These are phyloP conservation scores for Furcasterigmium furcatum DNA, from an alignment of 2,329 filamentous ascomycete genomes.

Conservation along the genomic window DNA sequence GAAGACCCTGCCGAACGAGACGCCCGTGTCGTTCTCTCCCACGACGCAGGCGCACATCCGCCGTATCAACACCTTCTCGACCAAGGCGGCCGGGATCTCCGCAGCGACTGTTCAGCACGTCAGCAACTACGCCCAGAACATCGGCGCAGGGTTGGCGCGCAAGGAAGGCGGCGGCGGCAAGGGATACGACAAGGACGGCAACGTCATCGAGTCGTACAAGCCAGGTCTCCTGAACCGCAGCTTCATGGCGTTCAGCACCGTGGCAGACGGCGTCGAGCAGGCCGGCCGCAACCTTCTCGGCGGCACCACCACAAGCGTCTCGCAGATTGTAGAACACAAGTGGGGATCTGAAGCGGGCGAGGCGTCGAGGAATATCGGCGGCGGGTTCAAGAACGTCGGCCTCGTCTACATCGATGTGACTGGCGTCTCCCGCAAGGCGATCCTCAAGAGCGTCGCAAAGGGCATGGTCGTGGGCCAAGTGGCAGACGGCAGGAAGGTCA, in stretches of 20 bases:
- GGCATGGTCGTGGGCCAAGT: conserved; percentile 90
- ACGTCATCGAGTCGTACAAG: conserved; percentile 66
- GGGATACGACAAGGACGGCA: conserved; percentile 69
- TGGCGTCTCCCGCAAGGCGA: conserved; percentile 82
- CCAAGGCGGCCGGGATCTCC: conserved; percentile 73
- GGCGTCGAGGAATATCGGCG: conserved; percentile 71
- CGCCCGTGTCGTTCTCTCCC: conserved; percentile 85
- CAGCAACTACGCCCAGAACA: conserved; percentile 80
- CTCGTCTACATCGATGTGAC: conserved; percentile 96
- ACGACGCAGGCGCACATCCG: conserved; percentile 81
- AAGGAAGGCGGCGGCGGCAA: conserved; percentile 50
- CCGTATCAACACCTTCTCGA: conserved; percentile 84
- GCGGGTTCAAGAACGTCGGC: conserved; percentile 92
- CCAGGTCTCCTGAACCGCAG: conserved; percentile 93
- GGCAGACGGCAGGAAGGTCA: conserved; percentile 68
- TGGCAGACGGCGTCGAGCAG: conserved; percentile 90
- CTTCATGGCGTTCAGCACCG: conserved; percentile 92
- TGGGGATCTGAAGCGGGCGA: conserved; percentile 85
- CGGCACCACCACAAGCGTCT: conserved; percentile 74
- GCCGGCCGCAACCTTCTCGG: conserved; percentile 75
- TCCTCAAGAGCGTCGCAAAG: conserved; percentile 93
- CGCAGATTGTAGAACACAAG: conserved; percentile 81
- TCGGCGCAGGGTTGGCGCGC: conserved; percentile 70
- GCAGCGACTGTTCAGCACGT: conserved; percentile 85
- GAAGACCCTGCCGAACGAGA: conserved; percentile 71